Evolutionary conservation across 2,329 filamentous ascomycete species (phyloP).

Genomic region (Trichoderma aggressivum): DNA sequence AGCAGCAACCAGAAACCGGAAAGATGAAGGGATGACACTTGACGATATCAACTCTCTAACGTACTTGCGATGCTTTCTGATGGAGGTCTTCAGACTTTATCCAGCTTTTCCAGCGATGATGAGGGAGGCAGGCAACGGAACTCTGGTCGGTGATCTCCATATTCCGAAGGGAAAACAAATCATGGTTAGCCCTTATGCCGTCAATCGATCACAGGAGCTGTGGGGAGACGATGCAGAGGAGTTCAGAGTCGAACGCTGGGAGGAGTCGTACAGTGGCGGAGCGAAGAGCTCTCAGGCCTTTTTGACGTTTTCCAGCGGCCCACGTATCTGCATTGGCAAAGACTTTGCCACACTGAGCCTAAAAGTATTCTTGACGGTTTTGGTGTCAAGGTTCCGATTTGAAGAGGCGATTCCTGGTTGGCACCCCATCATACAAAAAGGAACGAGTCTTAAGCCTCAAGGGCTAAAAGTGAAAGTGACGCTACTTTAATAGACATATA

Average conservation of each 20-base stretch:
- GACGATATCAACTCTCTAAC: neutral
- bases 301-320: neutral
- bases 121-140: neutral
- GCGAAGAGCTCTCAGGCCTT: neutral
- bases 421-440: neutral
- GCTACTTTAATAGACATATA: neutral
- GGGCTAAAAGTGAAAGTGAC: neutral
- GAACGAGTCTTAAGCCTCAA: neutral
- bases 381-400: neutral
- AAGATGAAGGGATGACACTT: neutral
- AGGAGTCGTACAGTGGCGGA: neutral
- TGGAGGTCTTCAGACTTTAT: constrained; percentile 7
- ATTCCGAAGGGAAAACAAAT: neutral
- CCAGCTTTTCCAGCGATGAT: constrained; percentile 2
- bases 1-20: neutral
- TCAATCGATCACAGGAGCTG: neutral
- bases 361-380: neutral
- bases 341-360: constrained; percentile 1
- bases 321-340: constrained; percentile 7
- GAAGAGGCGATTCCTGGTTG: neutral
- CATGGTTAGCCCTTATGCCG: constrained; percentile 1
- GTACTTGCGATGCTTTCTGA: neutral
- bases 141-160: neutral
- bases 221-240: constrained; percentile 7
- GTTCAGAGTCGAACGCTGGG: constrained; percentile 2